phyloP scores from a whole-genome alignment of 306 rosid genomes.

The Corylus avellana region DNA sequence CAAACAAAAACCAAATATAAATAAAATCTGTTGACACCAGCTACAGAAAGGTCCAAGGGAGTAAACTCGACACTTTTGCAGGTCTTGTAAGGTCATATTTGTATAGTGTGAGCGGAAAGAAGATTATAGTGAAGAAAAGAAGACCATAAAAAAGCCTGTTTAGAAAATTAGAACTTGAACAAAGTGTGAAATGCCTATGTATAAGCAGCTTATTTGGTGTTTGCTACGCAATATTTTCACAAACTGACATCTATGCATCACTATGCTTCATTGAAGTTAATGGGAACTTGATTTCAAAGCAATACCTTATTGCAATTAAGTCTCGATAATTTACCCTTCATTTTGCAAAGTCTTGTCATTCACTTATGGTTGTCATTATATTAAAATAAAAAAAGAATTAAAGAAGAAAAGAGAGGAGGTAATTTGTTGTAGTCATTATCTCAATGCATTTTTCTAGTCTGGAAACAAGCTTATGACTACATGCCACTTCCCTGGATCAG shows the following conservation, averaged over 20 bases:
- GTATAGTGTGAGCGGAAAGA: background rate
- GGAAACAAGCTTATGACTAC: background rate
- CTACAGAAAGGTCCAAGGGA: background rate
- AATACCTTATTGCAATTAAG: background rate
- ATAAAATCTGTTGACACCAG: background rate
- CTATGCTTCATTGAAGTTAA: background rate
- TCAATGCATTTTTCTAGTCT: background rate
- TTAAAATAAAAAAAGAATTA: too few species aligned
- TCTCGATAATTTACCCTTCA: background rate
- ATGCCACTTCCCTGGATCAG: background rate
- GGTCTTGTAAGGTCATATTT: background rate
- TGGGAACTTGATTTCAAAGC: background rate
- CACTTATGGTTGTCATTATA: background rate
- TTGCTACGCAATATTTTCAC: background rate
- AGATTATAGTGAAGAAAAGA: background rate
- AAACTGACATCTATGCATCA: background rate
- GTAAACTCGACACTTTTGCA: background rate
- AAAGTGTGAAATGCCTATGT: background rate
- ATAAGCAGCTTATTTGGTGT: background rate
- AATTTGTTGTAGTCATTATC: background rate
- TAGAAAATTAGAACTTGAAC: background rate
- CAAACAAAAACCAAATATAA: background rate
- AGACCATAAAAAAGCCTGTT: background rate
- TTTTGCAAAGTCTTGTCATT: background rate
- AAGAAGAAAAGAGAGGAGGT: background rate